These are phyloP conservation scores for Dioscorea zingiberensis DNA, from an alignment of 106 monocot species.

Conservation along the genomic window DNA sequence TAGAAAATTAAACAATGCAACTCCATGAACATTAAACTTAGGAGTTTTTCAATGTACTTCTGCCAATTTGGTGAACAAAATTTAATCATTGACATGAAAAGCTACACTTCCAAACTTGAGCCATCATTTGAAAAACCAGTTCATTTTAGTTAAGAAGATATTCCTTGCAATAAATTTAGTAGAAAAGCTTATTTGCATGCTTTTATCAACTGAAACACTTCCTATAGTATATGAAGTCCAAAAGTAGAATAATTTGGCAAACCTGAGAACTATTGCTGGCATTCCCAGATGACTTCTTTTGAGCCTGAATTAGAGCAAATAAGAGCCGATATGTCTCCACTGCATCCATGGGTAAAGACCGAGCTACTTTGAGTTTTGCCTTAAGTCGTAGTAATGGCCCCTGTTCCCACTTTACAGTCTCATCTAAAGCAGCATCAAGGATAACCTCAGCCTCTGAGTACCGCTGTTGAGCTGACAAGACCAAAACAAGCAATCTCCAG, in stretches of 20 bases:
- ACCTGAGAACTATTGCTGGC: slow-evolving; percentile 54
- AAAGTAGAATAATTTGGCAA: neutral
- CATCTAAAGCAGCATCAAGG: slow-evolving; percentile 84
- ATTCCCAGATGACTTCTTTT: slow-evolving; percentile 61
- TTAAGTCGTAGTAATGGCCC: slow-evolving; percentile 78
- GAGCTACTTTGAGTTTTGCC: slow-evolving; percentile 84
- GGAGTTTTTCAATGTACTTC: too few species aligned
- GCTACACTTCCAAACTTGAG: too few species aligned
- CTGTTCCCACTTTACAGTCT: slow-evolving; percentile 89
- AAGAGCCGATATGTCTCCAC: slow-evolving; percentile 63
- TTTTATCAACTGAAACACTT: too few species aligned
- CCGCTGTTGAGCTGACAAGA: slow-evolving; percentile 82
- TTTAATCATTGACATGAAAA: too few species aligned
- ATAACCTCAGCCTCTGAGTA: slow-evolving; percentile 74
- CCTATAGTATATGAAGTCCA: too few species aligned
- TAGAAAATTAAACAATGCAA: too few species aligned
- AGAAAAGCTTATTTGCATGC: too few species aligned
- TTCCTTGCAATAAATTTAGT: too few species aligned
- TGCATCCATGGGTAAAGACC: slow-evolving; percentile 67
- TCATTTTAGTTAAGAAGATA: too few species aligned
- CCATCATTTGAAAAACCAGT: too few species aligned
- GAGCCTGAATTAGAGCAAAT: slow-evolving; percentile 90
- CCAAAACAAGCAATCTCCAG: slow-evolving; percentile 79
- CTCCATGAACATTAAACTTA: too few species aligned
- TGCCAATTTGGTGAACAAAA: too few species aligned